phyloP scores from a whole-genome alignment of 768 basidiomycete genomes.

The Phlebiopsis gigantea region DNA sequence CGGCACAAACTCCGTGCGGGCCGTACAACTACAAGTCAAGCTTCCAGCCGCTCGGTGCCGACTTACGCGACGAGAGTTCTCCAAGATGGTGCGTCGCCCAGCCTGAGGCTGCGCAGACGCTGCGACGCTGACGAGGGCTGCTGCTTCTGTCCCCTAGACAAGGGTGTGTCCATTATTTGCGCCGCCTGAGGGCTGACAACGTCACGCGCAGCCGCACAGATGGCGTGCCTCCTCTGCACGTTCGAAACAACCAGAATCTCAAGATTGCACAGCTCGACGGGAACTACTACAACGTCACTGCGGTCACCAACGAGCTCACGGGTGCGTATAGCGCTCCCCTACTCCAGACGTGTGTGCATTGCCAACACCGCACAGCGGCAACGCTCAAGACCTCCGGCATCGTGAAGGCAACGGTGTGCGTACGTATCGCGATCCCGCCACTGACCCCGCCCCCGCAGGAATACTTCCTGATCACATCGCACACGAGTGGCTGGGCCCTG shows the following conservation, averaged over 20 bases:
- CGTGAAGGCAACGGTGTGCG: slow-evolving; percentile 48
- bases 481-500: slow-evolving; percentile 50
- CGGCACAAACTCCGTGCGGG: slow-evolving; percentile 52
- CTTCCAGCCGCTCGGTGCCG: slow-evolving; percentile 51
- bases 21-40: slow-evolving; percentile 53
- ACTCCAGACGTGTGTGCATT: background rate
- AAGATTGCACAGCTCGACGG: slow-evolving; percentile 53
- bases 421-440: background rate
- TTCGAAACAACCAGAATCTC: slow-evolving; percentile 68
- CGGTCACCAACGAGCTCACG: slow-evolving; percentile 39
- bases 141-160: no score
- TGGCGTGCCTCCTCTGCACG: slow-evolving; percentile 56
- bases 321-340: slow-evolving; percentile 31
- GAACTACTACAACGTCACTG: slow-evolving; percentile 54
- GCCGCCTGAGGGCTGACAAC: background rate
- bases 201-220: slow-evolving; percentile 30
- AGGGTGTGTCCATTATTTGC: background rate
- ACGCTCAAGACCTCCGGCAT: slow-evolving; percentile 61
- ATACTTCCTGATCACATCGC: slow-evolving; percentile 56
- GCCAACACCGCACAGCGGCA: slow-evolving; percentile 30
- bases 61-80: slow-evolving; percentile 61
- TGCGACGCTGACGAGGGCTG: background rate
- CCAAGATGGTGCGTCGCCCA: slow-evolving; percentile 46
- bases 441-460: slow-evolving; percentile 24
- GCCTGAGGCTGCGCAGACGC: background rate